Evolutionary conservation across 768 basidiomycete genomes (phyloP).

Genomic region (Lactarius tabidus): DNA sequence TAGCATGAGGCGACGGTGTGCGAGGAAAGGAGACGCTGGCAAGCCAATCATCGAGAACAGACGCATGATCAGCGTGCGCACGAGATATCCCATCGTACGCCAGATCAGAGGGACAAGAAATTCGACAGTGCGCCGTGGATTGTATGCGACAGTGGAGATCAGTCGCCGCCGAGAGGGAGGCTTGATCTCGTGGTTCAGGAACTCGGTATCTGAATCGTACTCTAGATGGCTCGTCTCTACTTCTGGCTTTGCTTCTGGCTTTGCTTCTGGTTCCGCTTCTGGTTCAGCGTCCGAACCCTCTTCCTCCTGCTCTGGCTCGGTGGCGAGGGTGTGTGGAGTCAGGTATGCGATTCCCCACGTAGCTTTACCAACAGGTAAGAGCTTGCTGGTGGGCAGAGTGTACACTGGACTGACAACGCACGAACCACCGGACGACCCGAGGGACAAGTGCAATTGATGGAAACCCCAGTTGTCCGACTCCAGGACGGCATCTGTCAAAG

Average conservation of each 20-base stretch:
- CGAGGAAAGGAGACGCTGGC: slow-evolving; percentile 5
- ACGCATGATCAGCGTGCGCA: slow-evolving; percentile 23
- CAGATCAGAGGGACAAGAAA: slow-evolving; percentile 22
- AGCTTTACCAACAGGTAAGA: slow-evolving; percentile 21
- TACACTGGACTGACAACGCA: slow-evolving; percentile 33
- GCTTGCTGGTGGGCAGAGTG: slow-evolving; percentile 22
- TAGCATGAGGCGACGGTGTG: slow-evolving; percentile 1
- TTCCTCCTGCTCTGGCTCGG: slow-evolving; percentile 9
- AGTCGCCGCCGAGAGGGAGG: not conserved
- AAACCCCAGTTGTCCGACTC: slow-evolving; percentile 12
- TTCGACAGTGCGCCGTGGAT: slow-evolving; percentile 16
- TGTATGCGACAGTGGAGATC: not conserved
- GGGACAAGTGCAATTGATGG: slow-evolving; percentile 28
- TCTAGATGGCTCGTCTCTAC: slow-evolving; percentile 13
- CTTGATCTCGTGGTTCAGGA: slow-evolving; percentile 18
- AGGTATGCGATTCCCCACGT: slow-evolving; percentile 36
- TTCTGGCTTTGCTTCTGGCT: slow-evolving; percentile 2
- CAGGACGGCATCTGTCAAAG: slow-evolving; percentile 8
- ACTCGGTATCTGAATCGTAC: slow-evolving; percentile 17
- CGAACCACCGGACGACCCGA: slow-evolving; percentile 30
- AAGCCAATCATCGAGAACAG: slow-evolving; percentile 13
- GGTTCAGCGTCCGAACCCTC: not conserved
- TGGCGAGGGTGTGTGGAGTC: slow-evolving; percentile 30
- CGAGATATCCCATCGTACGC: slow-evolving; percentile 16
- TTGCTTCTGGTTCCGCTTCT: not conserved